Base-by-base conservation (phyloP, 73 alveolate genomes). In the Paramecium biaurelia region DNA sequence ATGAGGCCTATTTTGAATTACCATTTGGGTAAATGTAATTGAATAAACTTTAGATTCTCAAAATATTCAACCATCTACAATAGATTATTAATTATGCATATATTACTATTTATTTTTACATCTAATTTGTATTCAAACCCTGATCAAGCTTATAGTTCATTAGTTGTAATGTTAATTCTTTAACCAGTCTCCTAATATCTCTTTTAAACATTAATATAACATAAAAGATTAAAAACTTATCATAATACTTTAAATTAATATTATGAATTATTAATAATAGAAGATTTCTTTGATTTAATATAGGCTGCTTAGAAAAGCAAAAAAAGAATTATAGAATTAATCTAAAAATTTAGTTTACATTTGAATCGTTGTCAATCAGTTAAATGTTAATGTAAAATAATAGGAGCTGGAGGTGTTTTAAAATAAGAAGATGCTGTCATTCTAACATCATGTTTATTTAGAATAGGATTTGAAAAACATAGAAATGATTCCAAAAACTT, bases 271-370 rank as follows among this genome's bases (percentile, higher is more conserved):
- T 26, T 63, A 63, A 15, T 35, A 35, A 72, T 72, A 4, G 86
- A 72, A 72, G 58, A 72, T 72, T 72, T 72, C 58, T 72, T 72
- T 72, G 86, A 72, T 15, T 35, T 72, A 35, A 72, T 32, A 11
- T 72, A 35, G 38, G 56, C 56, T 12, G 63, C 86, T 11, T 35
- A 72, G 37, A 72, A 32, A 37, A 72, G 86, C 11, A 35, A 35
- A 37, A 35, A 32, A 37, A 72, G 58, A 72, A 21, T 35, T 1
- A 35, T 72, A 4, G 86, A 72, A 37, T 32, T 38, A 72, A 72
- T 72, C 12, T 21, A 35, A n/a, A 72, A 72, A 38, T 72, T 72
- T 21, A 72, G 86, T 72, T 38, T 72, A 37, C 86, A 72, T 34
- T 21, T 15, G 18, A 32, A 72, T 35, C 58, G 58, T 9, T 72